These are phyloP conservation scores for Colletotrichum sp. DNA, from an alignment of 2,329 filamentous ascomycete species.

Conservation along the genomic window DNA sequence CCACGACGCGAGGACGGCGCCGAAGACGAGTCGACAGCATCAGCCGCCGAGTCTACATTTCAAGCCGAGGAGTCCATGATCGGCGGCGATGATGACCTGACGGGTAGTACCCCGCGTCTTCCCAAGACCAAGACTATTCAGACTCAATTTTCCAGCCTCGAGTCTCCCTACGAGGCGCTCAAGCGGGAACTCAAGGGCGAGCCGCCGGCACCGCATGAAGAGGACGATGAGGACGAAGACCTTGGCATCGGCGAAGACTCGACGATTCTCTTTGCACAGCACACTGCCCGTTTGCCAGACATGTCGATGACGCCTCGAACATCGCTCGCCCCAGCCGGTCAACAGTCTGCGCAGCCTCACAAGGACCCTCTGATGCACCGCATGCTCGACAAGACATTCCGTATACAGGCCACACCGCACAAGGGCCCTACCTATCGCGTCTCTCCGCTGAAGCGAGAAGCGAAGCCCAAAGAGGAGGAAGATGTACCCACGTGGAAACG, in stretches of 20 bases:
- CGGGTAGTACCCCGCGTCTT: conserved; percentile 71
- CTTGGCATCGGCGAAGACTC: conserved; percentile 48
- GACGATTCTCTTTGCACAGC: conserved; percentile 55
- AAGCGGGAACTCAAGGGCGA: conserved; percentile 67
- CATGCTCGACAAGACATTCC: conserved; percentile 94
- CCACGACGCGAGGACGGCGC: conserved; percentile 33
- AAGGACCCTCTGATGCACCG: conserved; percentile 86
- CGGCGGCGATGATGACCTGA: conserved; percentile 67
- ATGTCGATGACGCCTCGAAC: conserved; percentile 66
- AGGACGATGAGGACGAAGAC: conserved; percentile 38
- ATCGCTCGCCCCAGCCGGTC: conserved; percentile 37
- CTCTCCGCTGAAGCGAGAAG: conserved; percentile 48
- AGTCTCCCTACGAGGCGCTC: conserved; percentile 79
- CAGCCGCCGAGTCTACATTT: conserved; percentile 37
- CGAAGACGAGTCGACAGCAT: conserved; percentile 42
- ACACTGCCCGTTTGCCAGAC: conserved; percentile 61
- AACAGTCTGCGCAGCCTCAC: conserved; percentile 40
- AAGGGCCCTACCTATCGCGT: conserved; percentile 50
- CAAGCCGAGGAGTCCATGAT: conserved; percentile 69
- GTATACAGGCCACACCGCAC: conserved; percentile 89
- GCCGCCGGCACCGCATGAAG: conserved; percentile 31
- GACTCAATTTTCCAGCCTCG: conserved; percentile 67
- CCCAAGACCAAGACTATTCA: conserved; percentile 55
- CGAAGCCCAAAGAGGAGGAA: conserved; percentile 29
- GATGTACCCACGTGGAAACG: conserved; percentile 45